Evolutionary conservation across 129 eudicot genomes (phyloP).

Genomic region (Centella asiatica): DNA sequence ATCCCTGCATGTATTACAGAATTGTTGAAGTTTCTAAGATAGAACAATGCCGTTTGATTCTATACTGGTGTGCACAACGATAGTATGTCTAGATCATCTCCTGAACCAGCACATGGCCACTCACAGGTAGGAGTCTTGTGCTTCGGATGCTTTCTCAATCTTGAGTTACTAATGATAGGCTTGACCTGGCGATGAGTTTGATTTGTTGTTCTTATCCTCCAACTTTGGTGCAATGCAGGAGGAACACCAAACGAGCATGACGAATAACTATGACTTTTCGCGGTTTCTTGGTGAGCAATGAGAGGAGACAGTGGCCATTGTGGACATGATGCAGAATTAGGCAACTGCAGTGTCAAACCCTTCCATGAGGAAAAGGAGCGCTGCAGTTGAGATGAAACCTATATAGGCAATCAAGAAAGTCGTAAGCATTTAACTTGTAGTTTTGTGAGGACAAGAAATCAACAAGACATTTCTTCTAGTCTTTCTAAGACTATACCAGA

Average conservation of each 20-base stretch:
- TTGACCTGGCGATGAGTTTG: conserved; percentile 1
- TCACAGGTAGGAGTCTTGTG: neutral
- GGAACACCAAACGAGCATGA: neutral
- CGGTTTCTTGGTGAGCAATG: neutral
- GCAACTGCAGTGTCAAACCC: neutral
- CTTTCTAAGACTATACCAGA: neutral
- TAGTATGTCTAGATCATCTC: neutral
- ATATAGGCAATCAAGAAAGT: neutral
- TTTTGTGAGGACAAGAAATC: neutral
- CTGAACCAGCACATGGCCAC: neutral
- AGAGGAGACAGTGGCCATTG: neutral
- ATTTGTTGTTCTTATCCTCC: conserved; percentile 1
- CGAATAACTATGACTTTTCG: neutral
- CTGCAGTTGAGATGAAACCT: neutral
- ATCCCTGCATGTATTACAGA: conserved; percentile 4
- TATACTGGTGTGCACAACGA: conserved; percentile 5
- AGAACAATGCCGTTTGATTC: neutral
- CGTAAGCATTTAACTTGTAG: neutral
- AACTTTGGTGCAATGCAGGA: neutral
- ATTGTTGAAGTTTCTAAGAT: neutral
- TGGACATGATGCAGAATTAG: neutral
- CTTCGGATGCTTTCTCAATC: neutral
- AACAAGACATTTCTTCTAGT: neutral
- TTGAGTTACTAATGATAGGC: neutral
- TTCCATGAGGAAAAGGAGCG: conserved; percentile 5